These are phyloP conservation scores for Xylariaceae sp. DNA, from an alignment of 2,329 filamentous ascomycete genomes.

Conservation along the genomic window DNA sequence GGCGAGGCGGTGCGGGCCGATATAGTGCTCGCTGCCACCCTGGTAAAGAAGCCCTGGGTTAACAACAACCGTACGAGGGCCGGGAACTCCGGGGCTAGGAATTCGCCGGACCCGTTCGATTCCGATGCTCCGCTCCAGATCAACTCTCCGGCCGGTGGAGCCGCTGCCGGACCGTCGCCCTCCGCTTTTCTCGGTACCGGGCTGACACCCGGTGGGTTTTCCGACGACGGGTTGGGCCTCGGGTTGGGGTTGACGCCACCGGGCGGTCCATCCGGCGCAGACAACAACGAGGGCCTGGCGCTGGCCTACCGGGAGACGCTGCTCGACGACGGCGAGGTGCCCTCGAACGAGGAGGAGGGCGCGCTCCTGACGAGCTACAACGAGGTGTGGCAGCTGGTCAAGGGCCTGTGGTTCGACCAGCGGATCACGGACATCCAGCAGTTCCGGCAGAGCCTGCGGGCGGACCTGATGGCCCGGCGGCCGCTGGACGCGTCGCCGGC, in stretches of 20 bases:
- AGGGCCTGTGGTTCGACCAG: neutral
- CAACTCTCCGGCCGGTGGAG: neutral
- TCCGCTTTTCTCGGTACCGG: too few relatives aligned
- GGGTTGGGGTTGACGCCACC: too few relatives aligned
- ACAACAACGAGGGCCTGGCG: neutral
- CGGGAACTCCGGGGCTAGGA: too few relatives aligned
- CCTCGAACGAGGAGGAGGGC: neutral
- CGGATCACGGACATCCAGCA: neutral
- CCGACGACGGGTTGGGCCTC: too few relatives aligned
- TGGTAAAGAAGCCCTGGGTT: too few relatives aligned
- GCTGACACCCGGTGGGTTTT: too few relatives aligned
- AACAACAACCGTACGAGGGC: too few relatives aligned
- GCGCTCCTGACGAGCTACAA: neutral
- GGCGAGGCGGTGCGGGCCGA: neutral
- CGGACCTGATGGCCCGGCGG: neutral
- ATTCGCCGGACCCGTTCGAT: neutral
- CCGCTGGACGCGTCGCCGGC: neutral
- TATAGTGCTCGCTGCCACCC: too few relatives aligned
- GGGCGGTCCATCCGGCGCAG: neutral
- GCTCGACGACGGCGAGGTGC: neutral
- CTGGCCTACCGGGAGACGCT: neutral
- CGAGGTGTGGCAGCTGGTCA: neutral
- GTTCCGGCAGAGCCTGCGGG: neutral
- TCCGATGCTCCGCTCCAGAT: neutral
- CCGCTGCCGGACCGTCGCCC: too few relatives aligned